phyloP scores from a whole-genome alignment of 306 rosid genomes.

The Boehmeria nivea region DNA sequence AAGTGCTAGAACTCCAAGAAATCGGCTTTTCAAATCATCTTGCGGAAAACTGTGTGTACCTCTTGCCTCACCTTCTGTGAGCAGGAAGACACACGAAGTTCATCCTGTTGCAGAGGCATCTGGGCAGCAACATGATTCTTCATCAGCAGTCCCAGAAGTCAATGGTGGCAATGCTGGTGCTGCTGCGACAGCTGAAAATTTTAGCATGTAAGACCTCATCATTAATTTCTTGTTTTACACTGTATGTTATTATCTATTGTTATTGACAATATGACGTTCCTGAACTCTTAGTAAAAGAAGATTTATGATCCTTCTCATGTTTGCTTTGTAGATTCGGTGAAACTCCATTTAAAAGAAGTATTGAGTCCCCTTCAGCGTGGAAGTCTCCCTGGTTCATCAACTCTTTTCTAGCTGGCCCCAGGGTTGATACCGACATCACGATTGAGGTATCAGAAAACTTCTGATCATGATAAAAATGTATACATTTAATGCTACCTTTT shows the following conservation, averaged over 20 bases:
- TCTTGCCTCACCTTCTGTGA: conserved; percentile 43
- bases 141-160: conserved; percentile 39
- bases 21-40: conserved; percentile 28
- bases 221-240: not conserved
- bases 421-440: conserved; percentile 74
- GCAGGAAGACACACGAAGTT: conserved; percentile 41
- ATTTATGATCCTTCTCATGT: conserved; percentile 3
- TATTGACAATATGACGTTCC: no score
- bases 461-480: not conserved
- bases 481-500: no score
- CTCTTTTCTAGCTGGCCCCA: conserved; percentile 66
- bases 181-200: conserved; percentile 40
- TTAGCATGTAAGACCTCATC: conserved; percentile 54
- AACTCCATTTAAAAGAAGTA: conserved; percentile 83
- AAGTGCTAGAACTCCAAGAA: conserved; percentile 41
- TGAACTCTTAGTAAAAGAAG: not conserved
- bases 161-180: conserved; percentile 34
- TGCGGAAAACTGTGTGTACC: conserved; percentile 33
- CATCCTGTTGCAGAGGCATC: conserved; percentile 36
- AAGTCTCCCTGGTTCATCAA: conserved; percentile 87
- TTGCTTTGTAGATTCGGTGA: conserved; percentile 55
- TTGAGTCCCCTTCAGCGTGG: conserved; percentile 97
- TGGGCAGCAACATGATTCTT: conserved; percentile 40
- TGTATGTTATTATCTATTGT: not conserved
- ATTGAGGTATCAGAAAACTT: conserved; percentile 59